Conservation (phyloP, 2,329 filamentous ascomycete species). For the Sarocladium brachiariae region DNA sequence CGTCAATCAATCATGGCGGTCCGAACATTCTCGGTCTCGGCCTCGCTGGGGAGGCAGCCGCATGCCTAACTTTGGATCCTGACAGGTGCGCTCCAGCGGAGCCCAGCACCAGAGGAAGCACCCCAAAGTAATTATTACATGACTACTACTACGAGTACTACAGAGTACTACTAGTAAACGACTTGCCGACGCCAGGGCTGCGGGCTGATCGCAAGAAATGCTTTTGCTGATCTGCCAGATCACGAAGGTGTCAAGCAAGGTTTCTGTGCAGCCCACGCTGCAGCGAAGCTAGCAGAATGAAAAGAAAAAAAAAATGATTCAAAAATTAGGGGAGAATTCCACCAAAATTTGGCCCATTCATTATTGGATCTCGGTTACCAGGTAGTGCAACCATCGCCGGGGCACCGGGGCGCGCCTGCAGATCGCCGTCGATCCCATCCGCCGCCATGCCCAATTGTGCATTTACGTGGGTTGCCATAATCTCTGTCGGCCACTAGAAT, state of each 20-base stretch:
- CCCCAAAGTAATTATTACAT: too few relatives aligned
- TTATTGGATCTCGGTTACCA: constrained; percentile 2
- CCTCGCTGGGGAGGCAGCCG: background rate
- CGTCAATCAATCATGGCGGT: background rate
- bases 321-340: background rate
- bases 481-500: background rate
- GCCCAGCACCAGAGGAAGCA: too few relatives aligned
- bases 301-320: too few relatives aligned
- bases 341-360: background rate
- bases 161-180: background rate
- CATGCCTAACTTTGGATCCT: background rate
- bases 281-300: background rate
- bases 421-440: constrained; percentile 20
- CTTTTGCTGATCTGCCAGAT: background rate
- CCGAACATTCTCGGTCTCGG: constrained; percentile 5
- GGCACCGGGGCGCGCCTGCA: constrained; percentile 12
- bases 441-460: constrained; percentile 8
- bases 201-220: background rate
- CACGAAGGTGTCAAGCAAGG: background rate
- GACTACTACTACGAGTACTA: too few relatives aligned
- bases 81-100: too few relatives aligned
- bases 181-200: background rate
- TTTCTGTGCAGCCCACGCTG: too few relatives aligned
- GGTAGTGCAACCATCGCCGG: background rate
- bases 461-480: background rate